A percentile compares a stretch with the other conserved stretches of the same genome.
These are phyloP conservation scores for Orychophragmus violaceus DNA, from an alignment of 345 rosid genomes.

Conservation along the genomic window DNA sequence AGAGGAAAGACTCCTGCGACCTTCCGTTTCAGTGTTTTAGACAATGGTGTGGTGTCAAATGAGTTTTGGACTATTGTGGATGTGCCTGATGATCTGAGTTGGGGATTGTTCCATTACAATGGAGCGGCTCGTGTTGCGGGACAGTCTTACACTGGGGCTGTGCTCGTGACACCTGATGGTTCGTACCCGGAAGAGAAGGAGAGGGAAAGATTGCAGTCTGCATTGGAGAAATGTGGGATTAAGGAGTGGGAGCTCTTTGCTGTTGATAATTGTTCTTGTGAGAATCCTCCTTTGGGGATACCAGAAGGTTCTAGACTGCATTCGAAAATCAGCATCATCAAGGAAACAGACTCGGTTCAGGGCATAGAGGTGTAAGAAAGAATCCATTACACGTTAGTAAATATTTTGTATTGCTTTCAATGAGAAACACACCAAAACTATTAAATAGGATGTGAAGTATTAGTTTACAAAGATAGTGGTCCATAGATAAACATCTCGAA, in stretches of 20 bases:
- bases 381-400: not conserved
- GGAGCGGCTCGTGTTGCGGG: slow-evolving; percentile 96
- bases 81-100: slow-evolving; percentile 73
- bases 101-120: slow-evolving; percentile 84
- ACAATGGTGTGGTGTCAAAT: slow-evolving; percentile 87
- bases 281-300: slow-evolving; percentile 66
- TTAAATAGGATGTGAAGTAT: not conserved
- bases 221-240: slow-evolving; percentile 70
- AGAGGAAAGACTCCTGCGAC: slow-evolving; percentile 64
- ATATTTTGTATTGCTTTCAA: too few relatives aligned
- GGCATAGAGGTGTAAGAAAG: not conserved
- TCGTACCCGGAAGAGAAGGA: slow-evolving; percentile 51
- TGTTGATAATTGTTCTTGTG: slow-evolving; percentile 74
- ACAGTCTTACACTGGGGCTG: slow-evolving; percentile 89
- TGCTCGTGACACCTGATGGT: slow-evolving; percentile 82
- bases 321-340: slow-evolving; percentile 28
- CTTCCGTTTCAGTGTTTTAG: slow-evolving; percentile 75
- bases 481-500: slow-evolving; percentile 17
- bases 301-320: slow-evolving; percentile 76
- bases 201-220: slow-evolving; percentile 35
- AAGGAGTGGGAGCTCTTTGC: slow-evolving; percentile 84
- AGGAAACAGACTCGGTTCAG: slow-evolving; percentile 8
- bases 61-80: slow-evolving; percentile 89
- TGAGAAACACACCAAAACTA: slow-evolving; percentile 1
- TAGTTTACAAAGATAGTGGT: slow-evolving; percentile 21